Base-by-base conservation (phyloP, 2,329 filamentous ascomycete genomes). In the Rutstroemia sydowiana region DNA sequence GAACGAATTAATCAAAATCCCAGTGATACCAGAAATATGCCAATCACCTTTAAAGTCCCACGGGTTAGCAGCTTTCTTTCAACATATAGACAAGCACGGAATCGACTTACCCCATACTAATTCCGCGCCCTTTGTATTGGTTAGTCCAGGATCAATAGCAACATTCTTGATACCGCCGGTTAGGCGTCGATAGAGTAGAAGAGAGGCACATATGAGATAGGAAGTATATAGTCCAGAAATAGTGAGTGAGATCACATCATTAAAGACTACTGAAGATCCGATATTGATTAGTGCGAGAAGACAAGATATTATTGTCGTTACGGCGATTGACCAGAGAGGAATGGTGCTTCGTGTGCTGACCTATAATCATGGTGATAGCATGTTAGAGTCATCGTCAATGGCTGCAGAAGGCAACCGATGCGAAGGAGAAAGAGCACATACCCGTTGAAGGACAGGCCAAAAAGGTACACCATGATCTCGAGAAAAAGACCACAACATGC, bases 201-300 rank as follows among this genome's bases (percentile, higher is more conserved):
- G 45, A 2, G 18, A 16, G 31, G 30, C 28, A 5, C 16, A 21
- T 14, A 53, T 44, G 7, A 53, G 39, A 32, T 53, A 48, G 32
- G 39, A 48, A 5, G 21, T 20, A 21, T 36, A 52, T 11, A 53
- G 39, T 11, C 43, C 36, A 10, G 39, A n/a, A 23, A 53, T 26
- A 16, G 34, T 16, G 2, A 79, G 66, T 2, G 73, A 76, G 11
- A 73, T 69, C 50, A 77, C 70, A 51, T 71, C 73, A 57, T 76
- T 75, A 61, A 78, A 75, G 6, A 74, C 76, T 2, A 69, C 69
- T 1, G 68, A 62, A 10, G 70, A 75, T 39, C 73, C 74, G 54
- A 77, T 71, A 61, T 72, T 75, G 66, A 76, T 76, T 5, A 54
- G 21, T 11, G 30, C 18, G 26, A 56, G 51, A 5, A 56, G 34